Base-by-base conservation (phyloP, 1,139 yeast species). In the Yamadazyma pseudoaaseri region DNA sequence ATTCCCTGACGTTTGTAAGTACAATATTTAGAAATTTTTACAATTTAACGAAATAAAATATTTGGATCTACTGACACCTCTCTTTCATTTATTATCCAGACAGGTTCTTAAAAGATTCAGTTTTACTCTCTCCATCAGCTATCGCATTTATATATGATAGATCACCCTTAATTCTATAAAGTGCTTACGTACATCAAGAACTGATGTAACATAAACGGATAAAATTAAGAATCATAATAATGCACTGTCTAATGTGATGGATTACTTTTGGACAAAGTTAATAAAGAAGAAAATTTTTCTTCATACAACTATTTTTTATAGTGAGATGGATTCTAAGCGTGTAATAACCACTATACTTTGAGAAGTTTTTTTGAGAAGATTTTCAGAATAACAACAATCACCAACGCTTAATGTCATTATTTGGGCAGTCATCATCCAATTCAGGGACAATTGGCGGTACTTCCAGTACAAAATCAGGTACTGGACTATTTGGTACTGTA, bases 201-300 rank as follows among this genome's bases (percentile, higher is more conserved):
- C 49, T 50, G 59, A 43, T 28, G 37, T 42, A 4, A 17, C 20
- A 42, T 42, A 39, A 40, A 36, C 43, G 44, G 42, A 37, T 41
- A 37, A 30, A 37, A 30, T 33, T 37, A 35, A 35, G 39, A 51
- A 49, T 60, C 67, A 57, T 48, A 52, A 41, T 43, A 48, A 54
- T 64, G 75, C 70, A 70, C 76, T 70, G 76, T 70, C 76, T 68
- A 39, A 59, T 51, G 72, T 62, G 73, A 65, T 64, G 75, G 75
- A 65, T 52, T 51, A 66, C 71, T 65, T 69, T 69, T 66, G 74
- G 75, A 69, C 74, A 68, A 69, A 68, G 74, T 64, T 61, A 58
- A 57, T 47, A 39, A 45, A 48, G 44, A 52, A 45, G 31, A 20
- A 42, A 42, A 39, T 31, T 41, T 42, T 34, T 29, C 26, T 31